Base-by-base conservation (phyloP, 164 flowering plant species). In the Taxillus chinensis region DNA sequence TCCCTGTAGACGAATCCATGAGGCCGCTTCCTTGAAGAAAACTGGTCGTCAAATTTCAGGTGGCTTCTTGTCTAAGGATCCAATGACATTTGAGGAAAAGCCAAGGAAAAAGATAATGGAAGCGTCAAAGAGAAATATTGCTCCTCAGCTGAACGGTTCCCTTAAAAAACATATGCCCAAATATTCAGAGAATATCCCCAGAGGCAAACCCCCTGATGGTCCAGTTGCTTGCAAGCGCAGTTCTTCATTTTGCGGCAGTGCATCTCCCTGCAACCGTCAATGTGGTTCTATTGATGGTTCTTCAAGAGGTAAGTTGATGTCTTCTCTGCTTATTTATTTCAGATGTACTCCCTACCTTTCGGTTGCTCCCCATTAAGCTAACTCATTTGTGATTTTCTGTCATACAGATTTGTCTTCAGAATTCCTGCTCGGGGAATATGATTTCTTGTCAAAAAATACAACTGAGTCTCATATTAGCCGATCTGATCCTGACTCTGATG, bases 401-500 rank as follows among this genome's bases (percentile, higher is more conserved):
- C 39, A 1, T 46, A 43, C 74, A 79, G 84, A 76, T 74, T 9
- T 78, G 45, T 74, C 82, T 69, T 60, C 76, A 15, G 84, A 75
- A 27, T 65, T 72, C 55, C 70, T 78, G 39, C 1, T 43, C 1
- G 2, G 7, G 1, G 10, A 43, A 5, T 6, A 73, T 79, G 79
- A 69, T 61, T 67, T 13, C 60, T 70, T 67, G 65, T 59, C 65
- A 39, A 68, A 64, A 63, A 65, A 68, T 62, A 70, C 55, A 37
- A 49, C 65, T 8, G 48, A 43, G 40, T 59, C 62, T 43, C 68
- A 42, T 61, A 57, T 13, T 38, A 67, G 69, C 61, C 78, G 68
- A 63, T 74, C 75, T 8, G 77, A 73, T 78, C 77, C 63, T 48
- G 82, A 80, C 65, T 76, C 85, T 75, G 73, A 83, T 75, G 92